Evolutionary conservation across 73 alveolate species (phyloP), one percentile per base, ranked within the genome.

Genomic region (Uronychia setigera): DNA sequence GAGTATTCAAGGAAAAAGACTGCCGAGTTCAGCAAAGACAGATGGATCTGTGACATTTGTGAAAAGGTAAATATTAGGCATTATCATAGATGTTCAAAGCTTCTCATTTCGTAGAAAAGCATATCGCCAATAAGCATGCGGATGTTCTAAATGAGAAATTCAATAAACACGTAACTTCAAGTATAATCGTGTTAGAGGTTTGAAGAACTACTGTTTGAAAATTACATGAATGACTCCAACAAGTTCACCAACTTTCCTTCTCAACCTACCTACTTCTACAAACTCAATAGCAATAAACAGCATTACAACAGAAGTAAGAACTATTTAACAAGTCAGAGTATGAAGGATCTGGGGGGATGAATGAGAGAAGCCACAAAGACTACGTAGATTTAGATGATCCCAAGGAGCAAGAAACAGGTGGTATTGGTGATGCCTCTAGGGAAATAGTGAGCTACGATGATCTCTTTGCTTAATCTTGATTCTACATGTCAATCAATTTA

Each of bases 31-130:
- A 88, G 81, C 59, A 89, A 83, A 29, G 92, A 87, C 35, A 92
- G 90, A 59, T 93, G 80, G 77, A 86, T 81, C 77, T 97, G 99
- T 78, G 84, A 60, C 29, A 60, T 92, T 19, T 97, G 99, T 76
- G 87, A 87, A 32, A 97, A 97, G 81, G 79, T 92, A 58, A 19
- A 11, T 19, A 11, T 46, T 19, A n/a, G n/a, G 5, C 67, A 11
- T 46, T 11, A 46, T 19, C 67, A 19, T 19, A 46, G 67, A 46
- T 46, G 67, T 97, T 97, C 81, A 89, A 85, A 35, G 96, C 95
- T 1, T 87, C 93, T 77, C 94, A 97, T 35, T 97, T 76, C 60
- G 95, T 97, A 25, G 93, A 89, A 75, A 97, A 93, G 92, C 99
- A 97, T 84, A 80, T 97, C 60, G 80, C 76, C 58, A 93, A 92